Evolutionary conservation across 2,329 filamentous ascomycete species (phyloP).

Genomic region (Cordyceps militaris): DNA sequence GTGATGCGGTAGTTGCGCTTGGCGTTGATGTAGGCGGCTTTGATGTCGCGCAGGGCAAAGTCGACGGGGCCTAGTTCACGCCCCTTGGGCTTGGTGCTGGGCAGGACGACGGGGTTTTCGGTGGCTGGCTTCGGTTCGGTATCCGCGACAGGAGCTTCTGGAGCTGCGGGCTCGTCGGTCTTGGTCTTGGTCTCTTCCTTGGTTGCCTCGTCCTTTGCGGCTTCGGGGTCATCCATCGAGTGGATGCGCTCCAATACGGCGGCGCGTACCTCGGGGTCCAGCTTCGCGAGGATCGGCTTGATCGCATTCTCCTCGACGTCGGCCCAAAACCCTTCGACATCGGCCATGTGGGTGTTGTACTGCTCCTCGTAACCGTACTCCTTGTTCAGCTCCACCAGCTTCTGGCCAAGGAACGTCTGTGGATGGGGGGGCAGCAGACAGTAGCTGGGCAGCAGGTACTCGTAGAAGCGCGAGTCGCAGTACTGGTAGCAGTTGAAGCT

Average conservation of each 20-base stretch:
- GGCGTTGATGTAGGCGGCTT: constrained; percentile 71
- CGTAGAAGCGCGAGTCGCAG: constrained; percentile 94
- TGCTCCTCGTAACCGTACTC: constrained; percentile 65
- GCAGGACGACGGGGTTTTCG: constrained; percentile 19
- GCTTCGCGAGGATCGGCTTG: constrained; percentile 55
- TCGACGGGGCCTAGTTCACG: constrained; percentile 48
- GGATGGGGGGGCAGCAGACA: constrained; percentile 89
- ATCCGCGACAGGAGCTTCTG: constrained; percentile 18
- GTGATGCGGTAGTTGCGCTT: constrained; percentile 82
- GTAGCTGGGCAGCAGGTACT: constrained; percentile 92
- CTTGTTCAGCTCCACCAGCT: constrained; percentile 70
- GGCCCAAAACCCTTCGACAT: constrained; percentile 76
- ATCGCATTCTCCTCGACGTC: constrained; percentile 75
- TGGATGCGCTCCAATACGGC: constrained; percentile 58
- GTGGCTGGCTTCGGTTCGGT: constrained; percentile 16
- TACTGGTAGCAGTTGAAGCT: constrained; percentile 91
- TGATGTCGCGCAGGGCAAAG: constrained; percentile 64
- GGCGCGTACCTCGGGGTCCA: constrained; percentile 58
- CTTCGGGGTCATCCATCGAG: constrained; percentile 20
- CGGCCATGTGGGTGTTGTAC: constrained; percentile 62
- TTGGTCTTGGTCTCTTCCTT: constrained; percentile 20
- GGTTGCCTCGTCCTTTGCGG: constrained; percentile 17
- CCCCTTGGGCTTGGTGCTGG: constrained; percentile 31
- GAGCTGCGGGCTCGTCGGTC: constrained; percentile 16
- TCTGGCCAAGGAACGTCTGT: constrained; percentile 75